These are phyloP conservation scores for Chrysochromulina tobinii DNA, from an alignment of 78 protist genomes.

Conservation along the genomic window DNA sequence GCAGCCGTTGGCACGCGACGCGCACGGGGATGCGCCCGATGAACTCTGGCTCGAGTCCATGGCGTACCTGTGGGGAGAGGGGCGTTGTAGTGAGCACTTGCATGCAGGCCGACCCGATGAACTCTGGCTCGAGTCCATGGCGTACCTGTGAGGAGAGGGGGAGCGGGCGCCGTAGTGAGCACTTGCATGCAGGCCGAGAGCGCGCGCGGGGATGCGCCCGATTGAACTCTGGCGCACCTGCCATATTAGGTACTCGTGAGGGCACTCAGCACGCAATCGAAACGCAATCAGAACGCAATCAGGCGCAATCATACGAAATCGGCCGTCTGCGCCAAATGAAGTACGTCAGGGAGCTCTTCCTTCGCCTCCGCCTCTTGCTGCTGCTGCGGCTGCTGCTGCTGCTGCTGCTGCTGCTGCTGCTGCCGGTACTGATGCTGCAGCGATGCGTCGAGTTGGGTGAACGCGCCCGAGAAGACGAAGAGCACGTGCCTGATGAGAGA, in stretches of 20 bases:
- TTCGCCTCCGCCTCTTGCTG: no score
- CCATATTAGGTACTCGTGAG: no score
- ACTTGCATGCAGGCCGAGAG: no score
- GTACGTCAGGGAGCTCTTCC: no score
- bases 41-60: conserved; percentile 3
- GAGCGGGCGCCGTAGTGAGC: no score
- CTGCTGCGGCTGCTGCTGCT: no score
- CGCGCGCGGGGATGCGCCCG: background rate
- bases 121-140: background rate
- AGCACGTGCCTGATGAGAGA: background rate
- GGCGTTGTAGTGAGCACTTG: no score
- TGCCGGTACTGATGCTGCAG: background rate
- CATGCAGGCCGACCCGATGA: background rate
- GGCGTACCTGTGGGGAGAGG: background rate
- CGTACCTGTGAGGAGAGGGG: background rate
- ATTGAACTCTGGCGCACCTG: background rate
- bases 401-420: background rate
- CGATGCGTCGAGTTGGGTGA: background rate
- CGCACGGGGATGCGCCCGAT: conserved; percentile 18
- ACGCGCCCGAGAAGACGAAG: background rate
- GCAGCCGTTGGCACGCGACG: background rate
- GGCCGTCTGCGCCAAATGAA: background rate
- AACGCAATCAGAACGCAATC: no score
- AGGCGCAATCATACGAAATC: background rate
- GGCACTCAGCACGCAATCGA: no score